A percentile compares a stretch with the other conserved stretches of the same genome.
These are phyloP conservation scores for Lichtheimia corymbifera DNA, from an alignment of 371 early-diverging fungal genomes.

Conservation along the genomic window DNA sequence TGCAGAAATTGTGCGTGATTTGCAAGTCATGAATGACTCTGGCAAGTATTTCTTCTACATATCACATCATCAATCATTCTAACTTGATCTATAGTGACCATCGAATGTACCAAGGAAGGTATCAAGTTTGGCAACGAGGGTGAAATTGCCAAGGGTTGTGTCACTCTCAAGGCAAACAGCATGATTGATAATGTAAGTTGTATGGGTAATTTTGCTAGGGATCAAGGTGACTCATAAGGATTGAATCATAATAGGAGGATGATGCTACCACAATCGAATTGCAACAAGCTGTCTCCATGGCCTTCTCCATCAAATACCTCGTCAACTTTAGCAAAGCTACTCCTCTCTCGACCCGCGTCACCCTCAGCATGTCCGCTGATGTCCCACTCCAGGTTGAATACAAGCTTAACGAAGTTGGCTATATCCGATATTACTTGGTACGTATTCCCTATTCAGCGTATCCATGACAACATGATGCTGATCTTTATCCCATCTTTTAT, in stretches of 20 bases:
- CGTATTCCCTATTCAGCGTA: conserved; percentile 41
- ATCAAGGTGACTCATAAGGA: not conserved
- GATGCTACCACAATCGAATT: conserved; percentile 78
- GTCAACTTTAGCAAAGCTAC: conserved; percentile 95
- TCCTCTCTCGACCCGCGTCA: conserved; percentile 79
- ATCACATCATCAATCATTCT: conserved; percentile 1
- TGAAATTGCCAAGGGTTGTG: conserved; percentile 87
- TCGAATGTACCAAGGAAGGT: conserved; percentile 92
- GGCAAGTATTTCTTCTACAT: conserved; percentile 45
- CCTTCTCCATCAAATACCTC: conserved; percentile 94
- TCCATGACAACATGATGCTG: conserved; percentile 44
- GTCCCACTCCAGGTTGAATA: conserved; percentile 95
- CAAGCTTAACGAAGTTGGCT: conserved; percentile 87
- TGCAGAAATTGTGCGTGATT: conserved; percentile 90
- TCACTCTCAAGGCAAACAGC: conserved; percentile 78
- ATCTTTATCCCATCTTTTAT: not conserved
- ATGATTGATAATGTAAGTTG: conserved; percentile 71
- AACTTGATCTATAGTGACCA: conserved; percentile 57
- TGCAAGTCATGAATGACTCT: conserved; percentile 85
- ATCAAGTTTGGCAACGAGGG: conserved; percentile 89
- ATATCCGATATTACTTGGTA: conserved; percentile 93
- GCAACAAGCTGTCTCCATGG: conserved; percentile 77
- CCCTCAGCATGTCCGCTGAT: conserved; percentile 80
- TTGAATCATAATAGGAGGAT: conserved; percentile 54
- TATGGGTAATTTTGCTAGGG: not conserved